Percentiles rank a stretch among this genome's conserved stretches.
These are phyloP conservation scores for Cucumis variabilis DNA, from an alignment of 331 rosid genomes.

Conservation along the genomic window DNA sequence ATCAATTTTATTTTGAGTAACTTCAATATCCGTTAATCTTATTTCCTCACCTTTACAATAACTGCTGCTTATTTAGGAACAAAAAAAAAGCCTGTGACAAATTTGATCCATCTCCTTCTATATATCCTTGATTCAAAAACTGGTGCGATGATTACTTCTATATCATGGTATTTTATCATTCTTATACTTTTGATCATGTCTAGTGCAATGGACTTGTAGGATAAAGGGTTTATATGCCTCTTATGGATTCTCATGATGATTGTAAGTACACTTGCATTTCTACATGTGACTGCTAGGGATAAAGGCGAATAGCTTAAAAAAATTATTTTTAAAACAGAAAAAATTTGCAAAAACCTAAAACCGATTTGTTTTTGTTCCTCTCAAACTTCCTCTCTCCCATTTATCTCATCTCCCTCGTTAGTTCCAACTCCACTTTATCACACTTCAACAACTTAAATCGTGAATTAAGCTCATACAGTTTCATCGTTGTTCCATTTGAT, in stretches of 20 bases:
- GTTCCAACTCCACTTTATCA: too few species aligned
- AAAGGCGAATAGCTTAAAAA: too few species aligned
- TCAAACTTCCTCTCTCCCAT: too few species aligned
- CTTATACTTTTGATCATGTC: not conserved
- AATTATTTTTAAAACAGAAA: too few species aligned
- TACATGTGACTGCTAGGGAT: not conserved
- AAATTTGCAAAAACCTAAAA: too few species aligned
- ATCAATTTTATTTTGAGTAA: not conserved
- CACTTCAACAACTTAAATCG: too few species aligned
- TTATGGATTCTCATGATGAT: not conserved
- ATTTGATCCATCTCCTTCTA: constrained; percentile 79
- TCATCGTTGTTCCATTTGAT: too few species aligned
- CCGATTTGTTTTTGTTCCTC: too few species aligned
- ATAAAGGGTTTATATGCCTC: too few species aligned
- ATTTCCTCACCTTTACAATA: not conserved
- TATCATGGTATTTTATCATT: constrained; percentile 66
- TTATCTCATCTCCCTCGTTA: too few species aligned
- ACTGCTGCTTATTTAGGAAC: constrained; percentile 58
- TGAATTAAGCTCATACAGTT: too few species aligned
- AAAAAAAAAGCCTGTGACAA: constrained; percentile 90
- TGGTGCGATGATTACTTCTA: constrained; percentile 99
- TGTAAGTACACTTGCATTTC: not conserved
- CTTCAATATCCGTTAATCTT: not conserved
- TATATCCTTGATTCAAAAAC: constrained; percentile 90
- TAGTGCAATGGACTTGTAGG: not conserved